These are phyloP conservation scores for Piromyces sp. DNA, from an alignment of 192 early-diverging fungal genomes.

Conservation along the genomic window DNA sequence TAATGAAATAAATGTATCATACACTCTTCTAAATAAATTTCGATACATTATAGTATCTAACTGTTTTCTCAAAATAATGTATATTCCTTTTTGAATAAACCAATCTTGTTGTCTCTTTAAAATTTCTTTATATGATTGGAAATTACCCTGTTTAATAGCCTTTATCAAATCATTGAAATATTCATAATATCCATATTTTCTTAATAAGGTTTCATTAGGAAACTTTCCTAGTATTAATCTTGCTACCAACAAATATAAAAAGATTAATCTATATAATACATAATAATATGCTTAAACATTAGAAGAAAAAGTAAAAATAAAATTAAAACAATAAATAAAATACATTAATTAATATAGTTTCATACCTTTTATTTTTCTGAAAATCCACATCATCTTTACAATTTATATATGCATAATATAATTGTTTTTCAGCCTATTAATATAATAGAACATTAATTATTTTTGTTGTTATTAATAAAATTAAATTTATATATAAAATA, in stretches of 20 bases:
- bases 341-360: not conserved
- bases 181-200: not conserved
- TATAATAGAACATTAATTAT: not conserved
- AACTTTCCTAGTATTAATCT: not conserved
- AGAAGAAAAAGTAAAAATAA: not conserved
- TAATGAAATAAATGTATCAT: too few relatives aligned
- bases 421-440: not conserved
- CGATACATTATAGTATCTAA: not conserved
- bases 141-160: not conserved
- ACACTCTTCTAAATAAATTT: not conserved
- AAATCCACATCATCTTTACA: not conserved
- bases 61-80: not conserved
- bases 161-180: not conserved
- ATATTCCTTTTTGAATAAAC: not conserved
- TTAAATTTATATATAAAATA: too few relatives aligned
- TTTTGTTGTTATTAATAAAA: too few relatives aligned
- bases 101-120: not conserved
- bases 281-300: not conserved
- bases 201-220: not conserved
- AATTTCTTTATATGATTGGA: not conserved
- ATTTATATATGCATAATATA: not conserved
- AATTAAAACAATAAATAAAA: not conserved
- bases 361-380: not conserved
- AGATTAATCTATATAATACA: not conserved
- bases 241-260: not conserved